These are phyloP conservation scores for Lomentospora prolificans DNA, from an alignment of 2,329 filamentous ascomycete genomes.

Conservation along the genomic window DNA sequence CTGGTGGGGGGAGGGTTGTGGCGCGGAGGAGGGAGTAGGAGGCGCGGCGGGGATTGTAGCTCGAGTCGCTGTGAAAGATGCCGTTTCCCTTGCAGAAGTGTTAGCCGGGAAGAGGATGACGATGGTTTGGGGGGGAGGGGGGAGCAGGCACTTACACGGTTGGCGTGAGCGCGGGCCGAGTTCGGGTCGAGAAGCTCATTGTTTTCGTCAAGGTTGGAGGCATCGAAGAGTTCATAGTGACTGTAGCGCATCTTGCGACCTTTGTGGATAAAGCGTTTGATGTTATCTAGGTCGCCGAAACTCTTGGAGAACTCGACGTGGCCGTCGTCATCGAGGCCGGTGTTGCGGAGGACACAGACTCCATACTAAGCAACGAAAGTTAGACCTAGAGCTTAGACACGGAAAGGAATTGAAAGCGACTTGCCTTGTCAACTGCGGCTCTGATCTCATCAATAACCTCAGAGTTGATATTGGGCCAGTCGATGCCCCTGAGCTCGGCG, in stretches of 20 bases:
- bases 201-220: slow-evolving; percentile 42
- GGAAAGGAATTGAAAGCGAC: too few species aligned
- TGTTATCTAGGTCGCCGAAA: slow-evolving; percentile 47
- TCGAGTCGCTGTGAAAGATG: slow-evolving; percentile 45
- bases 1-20: slow-evolving; percentile 34
- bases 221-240: slow-evolving; percentile 46
- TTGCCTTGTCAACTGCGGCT: slow-evolving; percentile 6
- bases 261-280: slow-evolving; percentile 34
- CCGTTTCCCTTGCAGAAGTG: slow-evolving; percentile 28
- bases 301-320: slow-evolving; percentile 40
- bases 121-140: too few species aligned
- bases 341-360: slow-evolving; percentile 39
- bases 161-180: slow-evolving; percentile 29
- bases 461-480: slow-evolving; percentile 5
- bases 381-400: not conserved
- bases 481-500: slow-evolving; percentile 5
- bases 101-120: not conserved
- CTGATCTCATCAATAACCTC: slow-evolving; percentile 5
- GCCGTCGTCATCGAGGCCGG: slow-evolving; percentile 35
- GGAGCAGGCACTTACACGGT: slow-evolving; percentile 25
- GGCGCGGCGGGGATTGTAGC: slow-evolving; percentile 44
- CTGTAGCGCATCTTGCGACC: slow-evolving; percentile 36
- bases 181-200: slow-evolving; percentile 29
- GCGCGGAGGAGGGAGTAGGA: slow-evolving; percentile 42
- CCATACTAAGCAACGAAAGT: slow-evolving; percentile 32